Conservation (phyloP, 306 rosid genomes). For the Biancaea sappan region DNA sequence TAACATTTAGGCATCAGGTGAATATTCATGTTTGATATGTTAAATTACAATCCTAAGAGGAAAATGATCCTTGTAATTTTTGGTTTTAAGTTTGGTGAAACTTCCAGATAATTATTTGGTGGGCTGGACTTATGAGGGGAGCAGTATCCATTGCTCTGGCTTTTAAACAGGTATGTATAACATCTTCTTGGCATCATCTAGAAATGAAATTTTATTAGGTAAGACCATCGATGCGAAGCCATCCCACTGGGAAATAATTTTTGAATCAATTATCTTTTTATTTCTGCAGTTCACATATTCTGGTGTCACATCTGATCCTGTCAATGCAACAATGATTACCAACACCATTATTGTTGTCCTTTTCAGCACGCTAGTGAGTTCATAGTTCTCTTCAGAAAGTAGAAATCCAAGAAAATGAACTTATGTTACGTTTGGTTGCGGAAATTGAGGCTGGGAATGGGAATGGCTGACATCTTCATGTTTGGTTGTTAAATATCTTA, state of each 20-base stretch:
- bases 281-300: conserved; percentile 73
- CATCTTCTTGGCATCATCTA: conserved; percentile 3
- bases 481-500: too few relatives aligned
- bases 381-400: background rate
- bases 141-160: conserved; percentile 96
- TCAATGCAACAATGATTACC: conserved; percentile 78
- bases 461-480: too few relatives aligned
- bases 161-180: conserved; percentile 69
- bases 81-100: conserved; percentile 5
- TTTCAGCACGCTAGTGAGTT: conserved; percentile 79
- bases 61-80: background rate
- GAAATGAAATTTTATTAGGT: background rate
- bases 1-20: conserved; percentile 76
- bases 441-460: too few relatives aligned
- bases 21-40: conserved; percentile 18
- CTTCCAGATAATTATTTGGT: conserved; percentile 77
- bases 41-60: background rate
- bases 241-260: background rate
- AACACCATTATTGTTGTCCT: conserved; percentile 81
- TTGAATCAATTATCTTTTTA: conserved; percentile 22
- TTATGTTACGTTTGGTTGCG: too few relatives aligned
- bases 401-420: background rate
- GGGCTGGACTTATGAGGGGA: conserved; percentile 97
- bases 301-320: conserved; percentile 78
- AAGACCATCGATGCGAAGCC: background rate